Conservation (phyloP, 179 eudicot genomes). For the Heliamphora ciliata region DNA sequence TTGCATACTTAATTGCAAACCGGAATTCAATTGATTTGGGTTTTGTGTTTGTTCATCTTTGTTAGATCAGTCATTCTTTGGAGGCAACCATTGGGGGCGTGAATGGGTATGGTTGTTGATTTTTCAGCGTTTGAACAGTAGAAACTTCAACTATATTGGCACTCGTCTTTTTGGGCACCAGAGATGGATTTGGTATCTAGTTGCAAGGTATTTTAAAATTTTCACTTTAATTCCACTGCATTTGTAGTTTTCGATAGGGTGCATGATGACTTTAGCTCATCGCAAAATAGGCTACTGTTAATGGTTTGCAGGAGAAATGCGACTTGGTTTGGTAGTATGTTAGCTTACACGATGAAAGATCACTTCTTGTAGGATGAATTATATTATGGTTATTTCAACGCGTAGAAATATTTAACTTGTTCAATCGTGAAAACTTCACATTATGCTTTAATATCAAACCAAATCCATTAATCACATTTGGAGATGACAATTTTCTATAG, state of each 20-base stretch:
- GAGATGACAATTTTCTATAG: neutral
- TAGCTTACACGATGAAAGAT: neutral
- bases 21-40: neutral
- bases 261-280: neutral
- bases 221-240: neutral
- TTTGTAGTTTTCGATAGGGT: neutral
- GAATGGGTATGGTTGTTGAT: slow-evolving; percentile 18
- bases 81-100: slow-evolving; percentile 16
- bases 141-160: slow-evolving; percentile 13
- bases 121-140: slow-evolving; percentile 13
- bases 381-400: neutral
- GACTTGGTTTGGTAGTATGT: neutral
- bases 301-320: neutral
- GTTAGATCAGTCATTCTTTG: slow-evolving; percentile 22
- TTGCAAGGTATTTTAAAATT: slow-evolving; percentile 53
- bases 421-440: neutral
- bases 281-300: neutral
- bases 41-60: slow-evolving; percentile 12
- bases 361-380: neutral
- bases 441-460: neutral
- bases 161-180: slow-evolving; percentile 13
- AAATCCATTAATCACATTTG: neutral
- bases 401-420: neutral
- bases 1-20: neutral
- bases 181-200: slow-evolving; percentile 64